These are phyloP conservation scores for Grifola frondosa DNA, from an alignment of 1,284 basidiomycete species.

Conservation along the genomic window DNA sequence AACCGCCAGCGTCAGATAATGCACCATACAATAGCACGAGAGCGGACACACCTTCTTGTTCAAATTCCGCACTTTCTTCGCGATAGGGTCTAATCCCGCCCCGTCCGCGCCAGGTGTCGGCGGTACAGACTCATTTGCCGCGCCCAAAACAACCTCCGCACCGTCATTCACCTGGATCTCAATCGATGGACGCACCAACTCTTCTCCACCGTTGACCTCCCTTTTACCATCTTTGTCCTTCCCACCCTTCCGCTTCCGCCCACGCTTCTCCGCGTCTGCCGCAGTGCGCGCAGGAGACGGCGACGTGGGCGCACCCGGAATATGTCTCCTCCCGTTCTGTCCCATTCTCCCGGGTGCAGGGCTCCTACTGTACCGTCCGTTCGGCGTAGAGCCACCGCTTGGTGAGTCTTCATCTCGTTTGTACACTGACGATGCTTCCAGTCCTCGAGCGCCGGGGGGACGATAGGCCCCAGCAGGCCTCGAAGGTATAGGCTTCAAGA, in stretches of 20 bases:
- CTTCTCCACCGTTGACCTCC: constrained; percentile 20
- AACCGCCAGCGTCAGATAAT: constrained; percentile 10
- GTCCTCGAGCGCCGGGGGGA: constrained; percentile 89
- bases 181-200: constrained; percentile 35
- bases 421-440: constrained; percentile 81
- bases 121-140: constrained; percentile 42
- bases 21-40: background rate
- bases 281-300: constrained; percentile 46
- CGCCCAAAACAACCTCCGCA: constrained; percentile 25
- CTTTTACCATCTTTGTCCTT: constrained; percentile 46
- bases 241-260: constrained; percentile 53
- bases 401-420: constrained; percentile 80
- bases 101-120: constrained; percentile 58
- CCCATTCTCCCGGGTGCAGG: constrained; percentile 50
- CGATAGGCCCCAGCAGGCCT: constrained; percentile 84
- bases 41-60: constrained; percentile 74
- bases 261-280: constrained; percentile 42
- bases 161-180: constrained; percentile 33
- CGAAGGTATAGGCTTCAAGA: constrained; percentile 45
- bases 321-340: constrained; percentile 45
- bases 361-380: constrained; percentile 57
- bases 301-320: constrained; percentile 67
- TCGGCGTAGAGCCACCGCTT: constrained; percentile 60
- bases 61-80: constrained; percentile 92
- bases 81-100: constrained; percentile 65